phyloP scores from a whole-genome alignment of 768 basidiomycete species.

The Cystobasidium tubakii region DNA sequence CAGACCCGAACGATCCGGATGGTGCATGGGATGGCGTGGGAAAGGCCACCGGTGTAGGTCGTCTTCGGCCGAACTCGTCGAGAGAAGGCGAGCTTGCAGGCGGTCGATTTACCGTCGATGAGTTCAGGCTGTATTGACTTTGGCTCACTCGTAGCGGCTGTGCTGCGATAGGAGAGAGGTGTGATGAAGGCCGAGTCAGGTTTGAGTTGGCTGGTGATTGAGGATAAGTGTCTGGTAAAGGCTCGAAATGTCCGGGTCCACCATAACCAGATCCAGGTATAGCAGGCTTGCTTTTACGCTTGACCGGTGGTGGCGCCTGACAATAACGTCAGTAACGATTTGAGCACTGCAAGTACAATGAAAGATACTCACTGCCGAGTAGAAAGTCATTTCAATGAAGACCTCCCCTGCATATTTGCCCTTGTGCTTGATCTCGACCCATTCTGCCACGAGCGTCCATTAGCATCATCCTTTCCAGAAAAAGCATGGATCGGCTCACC shows the following conservation, averaged over 20 bases:
- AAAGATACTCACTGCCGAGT: constrained; percentile 59
- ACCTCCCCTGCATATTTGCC: constrained; percentile 72
- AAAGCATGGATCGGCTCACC: constrained; percentile 55
- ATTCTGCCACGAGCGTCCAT: constrained; percentile 78
- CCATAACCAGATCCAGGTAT: constrained; percentile 13
- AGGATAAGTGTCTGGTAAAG: constrained; percentile 8
- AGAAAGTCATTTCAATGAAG: constrained; percentile 91
- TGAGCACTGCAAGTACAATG: not conserved
- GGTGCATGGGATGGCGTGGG: not conserved
- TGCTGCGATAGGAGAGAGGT: not conserved
- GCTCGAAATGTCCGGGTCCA: constrained; percentile 35
- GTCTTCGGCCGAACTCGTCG: constrained; percentile 19
- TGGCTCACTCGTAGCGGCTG: constrained; percentile 22
- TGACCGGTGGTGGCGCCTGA: constrained; percentile 16
- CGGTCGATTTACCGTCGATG: not conserved
- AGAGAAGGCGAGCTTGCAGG: not conserved
- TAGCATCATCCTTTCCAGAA: constrained; percentile 47
- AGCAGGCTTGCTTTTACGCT: constrained; percentile 18
- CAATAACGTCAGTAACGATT: not conserved
- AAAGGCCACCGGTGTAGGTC: constrained; percentile 15
- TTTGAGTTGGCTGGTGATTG: not conserved
- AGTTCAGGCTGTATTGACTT: not conserved
- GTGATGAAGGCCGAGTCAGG: not conserved
- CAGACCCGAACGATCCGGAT: not conserved
- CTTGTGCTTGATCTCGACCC: constrained; percentile 84